Conservation (phyloP, 352 stramenopile species). For the Phytophthora pistaciae region DNA sequence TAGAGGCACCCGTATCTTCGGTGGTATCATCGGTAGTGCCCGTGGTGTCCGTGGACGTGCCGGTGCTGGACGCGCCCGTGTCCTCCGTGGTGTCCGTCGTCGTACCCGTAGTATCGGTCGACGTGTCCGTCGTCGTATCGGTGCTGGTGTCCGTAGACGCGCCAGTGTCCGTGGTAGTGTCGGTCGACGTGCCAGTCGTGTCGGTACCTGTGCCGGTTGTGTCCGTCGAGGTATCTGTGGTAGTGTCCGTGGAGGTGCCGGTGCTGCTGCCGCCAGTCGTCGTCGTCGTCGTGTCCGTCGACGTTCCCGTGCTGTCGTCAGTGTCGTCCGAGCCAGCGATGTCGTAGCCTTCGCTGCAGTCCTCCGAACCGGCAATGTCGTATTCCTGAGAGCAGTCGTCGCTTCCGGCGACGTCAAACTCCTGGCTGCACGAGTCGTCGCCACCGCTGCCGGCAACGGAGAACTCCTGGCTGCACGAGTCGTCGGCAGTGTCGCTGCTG, state of each 20-base stretch:
- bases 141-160: slow-evolving; percentile 21
- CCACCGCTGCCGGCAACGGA: slow-evolving; percentile 22
- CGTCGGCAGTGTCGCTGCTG: slow-evolving; percentile 21
- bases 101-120: slow-evolving; percentile 2
- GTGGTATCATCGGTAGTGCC: slow-evolving; percentile 22
- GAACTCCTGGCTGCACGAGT: slow-evolving; percentile 42
- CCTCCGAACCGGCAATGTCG: slow-evolving; percentile 11
- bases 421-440: slow-evolving; percentile 28
- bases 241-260: slow-evolving; percentile 6
- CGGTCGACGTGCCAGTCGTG: slow-evolving; percentile 7
- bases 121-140: background rate
- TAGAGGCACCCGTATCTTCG: background rate
- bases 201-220: background rate
- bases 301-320: slow-evolving; percentile 12
- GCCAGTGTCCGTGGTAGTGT: slow-evolving; percentile 15
- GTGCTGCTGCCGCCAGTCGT: slow-evolving; percentile 6
- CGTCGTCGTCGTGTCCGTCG: background rate
- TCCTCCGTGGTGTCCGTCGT: slow-evolving; percentile 20
- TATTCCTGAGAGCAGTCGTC: slow-evolving; percentile 22
- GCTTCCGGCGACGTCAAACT: slow-evolving; percentile 10
- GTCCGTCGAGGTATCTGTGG: slow-evolving; percentile 6
- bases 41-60: slow-evolving; percentile 21
- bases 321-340: slow-evolving; percentile 25
- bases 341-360: slow-evolving; percentile 36
- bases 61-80: slow-evolving; percentile 9